These are phyloP conservation scores for Ascomycota sp. DNA, from an alignment of 2,329 filamentous ascomycete species.

Conservation along the genomic window DNA sequence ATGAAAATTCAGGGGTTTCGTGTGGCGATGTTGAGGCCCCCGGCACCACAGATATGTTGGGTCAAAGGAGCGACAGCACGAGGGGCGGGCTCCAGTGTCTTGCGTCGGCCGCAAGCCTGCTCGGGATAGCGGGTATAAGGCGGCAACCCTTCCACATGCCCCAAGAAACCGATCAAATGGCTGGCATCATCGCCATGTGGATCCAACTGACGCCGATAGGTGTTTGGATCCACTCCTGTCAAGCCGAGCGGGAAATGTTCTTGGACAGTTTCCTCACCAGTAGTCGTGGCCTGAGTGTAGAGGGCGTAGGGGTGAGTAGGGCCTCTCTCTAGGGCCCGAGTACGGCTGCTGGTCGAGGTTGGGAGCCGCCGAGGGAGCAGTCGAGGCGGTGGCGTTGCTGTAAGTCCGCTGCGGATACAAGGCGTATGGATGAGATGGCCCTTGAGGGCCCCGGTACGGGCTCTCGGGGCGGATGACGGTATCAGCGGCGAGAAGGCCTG, in stretches of 20 bases:
- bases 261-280: slow-evolving; percentile 24
- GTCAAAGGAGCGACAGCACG: slow-evolving; percentile 1
- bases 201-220: slow-evolving; percentile 53
- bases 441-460: slow-evolving; percentile 48
- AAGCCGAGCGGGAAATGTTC: slow-evolving; percentile 51
- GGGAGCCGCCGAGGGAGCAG: slow-evolving; percentile 36
- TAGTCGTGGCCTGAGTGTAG: slow-evolving; percentile 61
- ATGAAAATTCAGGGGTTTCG: slow-evolving; percentile 42
- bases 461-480: slow-evolving; percentile 28
- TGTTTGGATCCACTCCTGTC: slow-evolving; percentile 34
- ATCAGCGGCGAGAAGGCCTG: slow-evolving; percentile 10
- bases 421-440: slow-evolving; percentile 66
- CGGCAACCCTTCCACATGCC: slow-evolving; percentile 76
- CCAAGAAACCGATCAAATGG: slow-evolving; percentile 70
- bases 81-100: slow-evolving; percentile 8
- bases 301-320: slow-evolving; percentile 73
- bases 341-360: slow-evolving; percentile 23
- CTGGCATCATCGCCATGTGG: slow-evolving; percentile 73
- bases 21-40: slow-evolving; percentile 39
- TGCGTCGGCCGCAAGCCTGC: slow-evolving; percentile 35
- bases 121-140: slow-evolving; percentile 84
- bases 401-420: slow-evolving; percentile 60
- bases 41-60: slow-evolving; percentile 28
- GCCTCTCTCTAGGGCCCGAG: slow-evolving; percentile 36
- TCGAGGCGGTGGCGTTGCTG: slow-evolving; percentile 54